These are phyloP conservation scores for Rhizodiscina lignyota DNA, from an alignment of 495 filamentous ascomycete species.

Conservation along the genomic window DNA sequence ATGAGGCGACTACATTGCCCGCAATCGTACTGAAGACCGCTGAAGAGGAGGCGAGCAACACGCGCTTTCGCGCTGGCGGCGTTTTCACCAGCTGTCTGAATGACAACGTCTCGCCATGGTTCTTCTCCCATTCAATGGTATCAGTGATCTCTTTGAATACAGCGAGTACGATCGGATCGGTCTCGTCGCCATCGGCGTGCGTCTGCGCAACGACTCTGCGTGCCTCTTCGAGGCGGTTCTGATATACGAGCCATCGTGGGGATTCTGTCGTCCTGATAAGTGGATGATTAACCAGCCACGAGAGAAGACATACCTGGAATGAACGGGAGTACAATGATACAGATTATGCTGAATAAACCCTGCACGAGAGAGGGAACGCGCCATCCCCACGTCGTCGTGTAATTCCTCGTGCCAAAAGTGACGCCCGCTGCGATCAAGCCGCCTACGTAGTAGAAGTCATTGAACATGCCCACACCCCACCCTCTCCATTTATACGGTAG, in stretches of 20 bases:
- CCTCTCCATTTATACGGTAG: constrained; percentile 27
- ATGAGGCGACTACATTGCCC: too few species aligned
- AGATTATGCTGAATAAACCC: constrained; percentile 33
- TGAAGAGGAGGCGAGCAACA: constrained; percentile 26
- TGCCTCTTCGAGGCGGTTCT: constrained; percentile 20
- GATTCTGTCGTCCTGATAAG: too few species aligned
- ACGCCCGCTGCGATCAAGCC: constrained; percentile 33
- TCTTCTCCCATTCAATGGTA: constrained; percentile 29
- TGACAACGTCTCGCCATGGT: constrained; percentile 23
- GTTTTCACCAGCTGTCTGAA: constrained; percentile 24
- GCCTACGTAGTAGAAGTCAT: constrained; percentile 35
- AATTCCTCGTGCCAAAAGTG: constrained; percentile 31
- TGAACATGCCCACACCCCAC: constrained; percentile 30
- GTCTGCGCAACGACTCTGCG: constrained; percentile 26
- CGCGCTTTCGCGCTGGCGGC: constrained; percentile 23
- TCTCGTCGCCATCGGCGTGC: constrained; percentile 29
- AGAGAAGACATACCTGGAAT: too few species aligned
- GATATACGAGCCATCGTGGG: constrained; percentile 29
- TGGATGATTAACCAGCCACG: too few species aligned
- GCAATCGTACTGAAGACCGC: constrained; percentile 30
- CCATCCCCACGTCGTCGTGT: constrained; percentile 36
- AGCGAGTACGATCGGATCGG: constrained; percentile 22
- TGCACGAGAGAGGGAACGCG: constrained; percentile 37
- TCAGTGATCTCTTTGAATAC: constrained; percentile 17
- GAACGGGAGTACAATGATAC: constrained; percentile 34